phyloP scores from a whole-genome alignment of 2,329 filamentous ascomycete species.

The Paracoccidioides lutzii region DNA sequence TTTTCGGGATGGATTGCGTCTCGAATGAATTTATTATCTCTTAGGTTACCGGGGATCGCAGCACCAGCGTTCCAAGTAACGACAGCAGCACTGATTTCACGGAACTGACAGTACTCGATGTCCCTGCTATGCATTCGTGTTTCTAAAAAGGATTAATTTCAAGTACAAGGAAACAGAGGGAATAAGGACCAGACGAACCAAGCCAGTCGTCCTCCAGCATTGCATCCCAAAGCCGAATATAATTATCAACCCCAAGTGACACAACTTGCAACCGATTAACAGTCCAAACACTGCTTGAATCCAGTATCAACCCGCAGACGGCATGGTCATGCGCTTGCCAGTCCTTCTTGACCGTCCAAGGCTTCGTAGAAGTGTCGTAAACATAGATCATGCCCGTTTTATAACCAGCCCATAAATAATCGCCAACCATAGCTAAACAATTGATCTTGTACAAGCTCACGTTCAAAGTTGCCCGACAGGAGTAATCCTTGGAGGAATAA shows the following conservation, averaged over 20 bases:
- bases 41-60: slow-evolving; percentile 73
- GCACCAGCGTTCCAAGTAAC: slow-evolving; percentile 97
- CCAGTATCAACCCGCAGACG: slow-evolving; percentile 62
- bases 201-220: slow-evolving; percentile 89
- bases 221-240: slow-evolving; percentile 79
- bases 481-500: slow-evolving; percentile 67
- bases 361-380: slow-evolving; percentile 70
- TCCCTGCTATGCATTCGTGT: slow-evolving; percentile 74
- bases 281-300: slow-evolving; percentile 72
- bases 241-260: slow-evolving; percentile 76
- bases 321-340: slow-evolving; percentile 85
- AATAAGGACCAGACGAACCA: slow-evolving; percentile 30
- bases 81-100: slow-evolving; percentile 64
- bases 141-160: slow-evolving; percentile 36
- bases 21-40: slow-evolving; percentile 67
- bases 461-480: slow-evolving; percentile 67
- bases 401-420: slow-evolving; percentile 82
- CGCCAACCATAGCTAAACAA: slow-evolving; percentile 65
- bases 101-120: slow-evolving; percentile 70
- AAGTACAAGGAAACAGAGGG: neutral
- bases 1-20: slow-evolving; percentile 64
- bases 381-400: slow-evolving; percentile 90
- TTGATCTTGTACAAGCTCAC: slow-evolving; percentile 95
- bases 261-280: slow-evolving; percentile 73
- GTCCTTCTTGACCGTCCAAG: slow-evolving; percentile 86